Evolutionary conservation across 805 yeast genomes (phyloP).

Genomic region (Vanderwaltozyma tropicalis): DNA sequence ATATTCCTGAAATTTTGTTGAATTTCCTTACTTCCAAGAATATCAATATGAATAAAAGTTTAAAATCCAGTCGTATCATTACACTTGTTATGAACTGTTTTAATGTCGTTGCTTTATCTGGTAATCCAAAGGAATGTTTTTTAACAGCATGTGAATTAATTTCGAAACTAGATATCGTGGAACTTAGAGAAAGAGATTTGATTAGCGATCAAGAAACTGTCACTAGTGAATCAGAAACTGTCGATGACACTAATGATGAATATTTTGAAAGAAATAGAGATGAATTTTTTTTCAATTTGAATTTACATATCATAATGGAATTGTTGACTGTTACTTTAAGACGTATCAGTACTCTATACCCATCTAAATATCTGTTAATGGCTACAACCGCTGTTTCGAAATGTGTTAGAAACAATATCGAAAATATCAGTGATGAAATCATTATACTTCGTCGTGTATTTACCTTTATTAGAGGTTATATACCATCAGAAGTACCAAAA

Average conservation of each 20-base stretch:
- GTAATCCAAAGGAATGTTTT: constrained; percentile 74
- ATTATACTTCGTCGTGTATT: constrained; percentile 54
- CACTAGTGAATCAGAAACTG: constrained; percentile 2
- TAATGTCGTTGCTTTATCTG: constrained; percentile 52
- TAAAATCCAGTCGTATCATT: constrained; percentile 26
- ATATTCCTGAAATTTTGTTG: constrained; percentile 61
- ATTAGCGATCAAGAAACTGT: constrained; percentile 2
- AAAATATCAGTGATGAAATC: constrained; percentile 25
- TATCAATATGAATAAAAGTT: constrained; percentile 26
- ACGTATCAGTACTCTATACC: constrained; percentile 57
- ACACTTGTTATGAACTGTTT: constrained; percentile 38
- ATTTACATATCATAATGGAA: constrained; percentile 59
- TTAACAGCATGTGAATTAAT: constrained; percentile 62
- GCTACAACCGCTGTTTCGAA: constrained; percentile 50
- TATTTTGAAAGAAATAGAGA: constrained; percentile 11
- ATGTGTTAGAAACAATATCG: constrained; percentile 36
- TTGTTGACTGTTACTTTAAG: constrained; percentile 47
- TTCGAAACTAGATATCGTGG: constrained; percentile 8
- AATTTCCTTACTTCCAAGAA: constrained; percentile 36
- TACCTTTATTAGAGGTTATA: constrained; percentile 50
- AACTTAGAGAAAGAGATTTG: constrained; percentile 7
- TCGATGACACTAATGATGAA: constrained; percentile 5
- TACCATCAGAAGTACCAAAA: constrained; percentile 35
- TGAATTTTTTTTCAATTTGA: constrained; percentile 37
- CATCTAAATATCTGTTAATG: constrained; percentile 71